Evolutionary conservation across 2,329 filamentous ascomycete species (phyloP).

Genomic region (Xylaria arbuscula): DNA sequence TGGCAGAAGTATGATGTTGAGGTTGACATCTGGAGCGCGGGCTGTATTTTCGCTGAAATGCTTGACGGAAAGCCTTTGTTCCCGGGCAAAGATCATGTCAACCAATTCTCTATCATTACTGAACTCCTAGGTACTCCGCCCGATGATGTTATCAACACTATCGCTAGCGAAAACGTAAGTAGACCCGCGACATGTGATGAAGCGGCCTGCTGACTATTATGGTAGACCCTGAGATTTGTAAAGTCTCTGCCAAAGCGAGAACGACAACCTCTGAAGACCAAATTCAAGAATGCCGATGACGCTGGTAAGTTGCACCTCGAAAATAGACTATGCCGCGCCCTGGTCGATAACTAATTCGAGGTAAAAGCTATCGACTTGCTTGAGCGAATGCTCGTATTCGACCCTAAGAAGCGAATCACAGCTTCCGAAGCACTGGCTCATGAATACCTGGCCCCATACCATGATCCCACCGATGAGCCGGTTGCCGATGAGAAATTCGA

Average conservation of each 20-base stretch:
- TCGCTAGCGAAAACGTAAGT: constrained; percentile 95
- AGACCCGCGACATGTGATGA: not conserved
- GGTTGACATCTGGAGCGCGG: constrained; percentile 99
- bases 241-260: constrained; percentile 96
- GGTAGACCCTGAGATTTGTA: constrained; percentile 91
- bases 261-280: constrained; percentile 84
- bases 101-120: constrained; percentile 99
- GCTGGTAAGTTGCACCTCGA: constrained; percentile 64
- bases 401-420: constrained; percentile 94
- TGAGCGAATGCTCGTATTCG: constrained; percentile 97
- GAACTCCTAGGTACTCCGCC: constrained; percentile 95
- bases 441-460: constrained; percentile 94
- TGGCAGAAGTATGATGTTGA: constrained; percentile 99
- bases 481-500: constrained; percentile 97
- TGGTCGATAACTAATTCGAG: constrained; percentile 17
- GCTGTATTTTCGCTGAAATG: constrained; percentile 99
- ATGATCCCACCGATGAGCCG: constrained; percentile 96
- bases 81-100: constrained; percentile 98
- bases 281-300: constrained; percentile 95
- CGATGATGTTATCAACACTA: constrained; percentile 98
- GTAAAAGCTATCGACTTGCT: constrained; percentile 82
- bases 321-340: not conserved
- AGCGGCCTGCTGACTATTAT: constrained; percentile 35
- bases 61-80: constrained; percentile 97
- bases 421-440: constrained; percentile 88